A percentile compares a stretch with the other conserved stretches of the same genome.
Evolutionary conservation across 345 rosid species (phyloP).

Genomic region (Kandelia obovata): DNA sequence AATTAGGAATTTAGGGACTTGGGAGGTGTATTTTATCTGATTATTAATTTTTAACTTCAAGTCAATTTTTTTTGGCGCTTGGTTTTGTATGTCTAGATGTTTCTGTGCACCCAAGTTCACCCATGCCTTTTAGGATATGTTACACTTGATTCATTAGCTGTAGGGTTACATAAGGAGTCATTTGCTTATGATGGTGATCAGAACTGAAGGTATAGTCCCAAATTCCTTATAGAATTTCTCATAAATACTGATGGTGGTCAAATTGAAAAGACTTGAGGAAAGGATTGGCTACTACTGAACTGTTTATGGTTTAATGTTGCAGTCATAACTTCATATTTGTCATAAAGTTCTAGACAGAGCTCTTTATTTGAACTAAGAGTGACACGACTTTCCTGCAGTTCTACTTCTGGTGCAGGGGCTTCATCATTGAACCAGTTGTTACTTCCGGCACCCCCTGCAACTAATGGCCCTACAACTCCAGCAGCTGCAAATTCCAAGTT

Average conservation of each 20-base stretch:
- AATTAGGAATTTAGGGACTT: background rate
- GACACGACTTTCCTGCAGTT: conserved; percentile 40
- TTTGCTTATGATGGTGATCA: background rate
- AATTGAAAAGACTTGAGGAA: background rate
- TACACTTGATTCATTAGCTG: background rate
- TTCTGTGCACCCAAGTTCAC: background rate
- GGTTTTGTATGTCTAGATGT: background rate
- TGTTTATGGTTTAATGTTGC: conserved; percentile 1
- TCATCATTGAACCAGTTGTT: conserved; percentile 58
- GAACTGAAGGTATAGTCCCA: too few relatives aligned
- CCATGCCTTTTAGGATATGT: background rate
- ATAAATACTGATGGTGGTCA: background rate
- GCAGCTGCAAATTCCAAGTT: conserved; percentile 56
- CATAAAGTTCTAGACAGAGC: background rate
- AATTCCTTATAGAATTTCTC: too few relatives aligned
- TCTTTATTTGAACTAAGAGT: conserved; percentile 11
- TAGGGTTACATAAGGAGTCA: background rate
- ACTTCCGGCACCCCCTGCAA: conserved; percentile 79
- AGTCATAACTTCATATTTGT: background rate
- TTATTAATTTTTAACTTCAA: background rate
- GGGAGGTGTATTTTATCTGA: too few relatives aligned
- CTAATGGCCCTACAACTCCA: conserved; percentile 53
- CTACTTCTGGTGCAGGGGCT: conserved; percentile 46
- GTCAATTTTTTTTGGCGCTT: background rate
- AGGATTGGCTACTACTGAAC: background rate